phyloP scores from a whole-genome alignment of 495 filamentous ascomycete species.

The Hyaloscypha hepaticicola region DNA sequence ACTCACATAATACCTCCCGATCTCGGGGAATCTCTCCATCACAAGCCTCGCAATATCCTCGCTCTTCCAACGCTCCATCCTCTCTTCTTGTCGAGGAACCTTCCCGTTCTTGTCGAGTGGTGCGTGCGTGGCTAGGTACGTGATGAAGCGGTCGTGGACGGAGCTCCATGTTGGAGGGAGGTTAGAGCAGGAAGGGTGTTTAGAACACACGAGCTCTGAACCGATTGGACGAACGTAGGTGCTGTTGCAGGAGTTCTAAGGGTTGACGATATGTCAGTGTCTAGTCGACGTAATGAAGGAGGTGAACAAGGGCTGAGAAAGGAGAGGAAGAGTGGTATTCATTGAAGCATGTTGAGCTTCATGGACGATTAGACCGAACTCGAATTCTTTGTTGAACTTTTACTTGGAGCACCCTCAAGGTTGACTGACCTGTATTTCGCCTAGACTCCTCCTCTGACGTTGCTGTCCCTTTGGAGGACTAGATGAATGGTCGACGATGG shows the following conservation, averaged over 20 bases:
- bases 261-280: no score
- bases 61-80: constrained; percentile 12
- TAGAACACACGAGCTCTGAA: constrained; percentile 9
- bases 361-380: no score
- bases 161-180: constrained; percentile 18
- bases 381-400: no score
- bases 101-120: constrained; percentile 18
- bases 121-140: constrained; percentile 28
- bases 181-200: constrained; percentile 12
- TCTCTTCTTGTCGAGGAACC: constrained; percentile 18
- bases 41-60: constrained; percentile 16
- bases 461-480: not conserved
- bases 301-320: not conserved
- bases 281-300: no score
- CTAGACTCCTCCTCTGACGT: not conserved
- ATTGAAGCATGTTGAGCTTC: no score
- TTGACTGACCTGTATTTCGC: not conserved
- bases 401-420: no score
- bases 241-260: not conserved
- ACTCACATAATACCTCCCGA: constrained; percentile 1
- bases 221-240: constrained; percentile 10
- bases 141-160: constrained; percentile 28
- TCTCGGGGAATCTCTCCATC: constrained; percentile 17
- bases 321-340: no score
- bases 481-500: not conserved